phyloP scores from a whole-genome alignment of 2,329 filamentous ascomycete species.

The Arthrobotrys pseudoclavata region DNA sequence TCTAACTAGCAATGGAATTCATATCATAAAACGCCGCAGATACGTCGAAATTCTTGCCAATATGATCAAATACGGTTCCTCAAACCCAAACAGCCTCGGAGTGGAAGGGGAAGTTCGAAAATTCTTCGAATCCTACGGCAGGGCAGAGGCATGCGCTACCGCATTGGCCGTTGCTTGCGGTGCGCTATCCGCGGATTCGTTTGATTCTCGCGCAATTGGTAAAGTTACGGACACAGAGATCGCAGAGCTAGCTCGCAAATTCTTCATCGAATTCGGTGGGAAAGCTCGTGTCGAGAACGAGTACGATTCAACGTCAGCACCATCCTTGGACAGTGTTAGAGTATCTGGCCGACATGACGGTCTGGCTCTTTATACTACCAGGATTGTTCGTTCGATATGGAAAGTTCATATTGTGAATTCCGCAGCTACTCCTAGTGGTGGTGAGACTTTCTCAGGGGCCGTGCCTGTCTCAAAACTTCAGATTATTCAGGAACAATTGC shows the following conservation, averaged over 20 bases:
- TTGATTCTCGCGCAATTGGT: constrained; percentile 74
- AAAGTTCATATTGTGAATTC: constrained; percentile 78
- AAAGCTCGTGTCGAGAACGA: constrained; percentile 83
- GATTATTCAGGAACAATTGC: constrained; percentile 82
- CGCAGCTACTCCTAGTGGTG: constrained; percentile 71
- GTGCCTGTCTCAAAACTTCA: constrained; percentile 78
- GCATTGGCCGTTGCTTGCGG: constrained; percentile 95
- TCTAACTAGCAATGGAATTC: constrained; percentile 89
- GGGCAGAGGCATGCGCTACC: constrained; percentile 88
- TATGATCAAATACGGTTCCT: constrained; percentile 78
- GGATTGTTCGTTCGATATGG: constrained; percentile 92
- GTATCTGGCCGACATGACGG: constrained; percentile 92
- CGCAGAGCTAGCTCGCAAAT: constrained; percentile 84
- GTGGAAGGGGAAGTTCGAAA: constrained; percentile 84
- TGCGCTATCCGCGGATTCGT: constrained; percentile 68
- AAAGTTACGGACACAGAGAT: constrained; percentile 86
- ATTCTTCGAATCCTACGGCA: constrained; percentile 87
- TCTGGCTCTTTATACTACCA: constrained; percentile 85
- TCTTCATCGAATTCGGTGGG: constrained; percentile 93
- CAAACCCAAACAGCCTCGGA: constrained; percentile 75
- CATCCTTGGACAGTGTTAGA: constrained; percentile 77
- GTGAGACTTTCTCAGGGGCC: constrained; percentile 76
- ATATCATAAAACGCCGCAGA: constrained; percentile 84
- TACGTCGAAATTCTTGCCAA: constrained; percentile 93
- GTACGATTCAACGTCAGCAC: constrained; percentile 62